Percentiles rank a stretch among this genome's conserved stretches.
Evolutionary conservation across 495 filamentous ascomycete genomes (phyloP).

Genomic region (Oleoguttula mirabilis): DNA sequence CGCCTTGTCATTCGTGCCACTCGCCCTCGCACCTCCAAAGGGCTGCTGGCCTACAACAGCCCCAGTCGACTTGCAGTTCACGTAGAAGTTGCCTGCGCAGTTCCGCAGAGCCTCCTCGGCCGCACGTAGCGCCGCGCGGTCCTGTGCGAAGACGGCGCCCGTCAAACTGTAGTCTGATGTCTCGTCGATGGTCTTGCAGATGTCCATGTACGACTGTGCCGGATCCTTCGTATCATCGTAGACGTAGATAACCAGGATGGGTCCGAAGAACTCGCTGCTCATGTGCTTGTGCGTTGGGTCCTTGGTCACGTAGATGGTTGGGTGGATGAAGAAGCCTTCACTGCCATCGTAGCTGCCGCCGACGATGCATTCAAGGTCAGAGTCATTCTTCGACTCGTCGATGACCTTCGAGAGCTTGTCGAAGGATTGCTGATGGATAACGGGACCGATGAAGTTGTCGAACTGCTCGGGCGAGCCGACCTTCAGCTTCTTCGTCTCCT

Average conservation of each 20-base stretch:
- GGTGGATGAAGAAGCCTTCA: slow-evolving; percentile 55
- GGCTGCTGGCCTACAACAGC: slow-evolving; percentile 35
- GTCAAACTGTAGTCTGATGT: slow-evolving; percentile 32
- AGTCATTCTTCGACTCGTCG: slow-evolving; percentile 50
- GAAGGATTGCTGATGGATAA: slow-evolving; percentile 33
- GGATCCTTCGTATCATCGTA: slow-evolving; percentile 41
- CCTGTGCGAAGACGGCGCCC: slow-evolving; percentile 32
- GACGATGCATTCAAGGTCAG: slow-evolving; percentile 46
- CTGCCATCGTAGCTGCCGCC: slow-evolving; percentile 49
- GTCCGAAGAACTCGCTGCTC: slow-evolving; percentile 52
- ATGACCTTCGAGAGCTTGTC: slow-evolving; percentile 35
- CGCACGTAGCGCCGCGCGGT: slow-evolving; percentile 26
- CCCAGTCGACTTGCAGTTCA: slow-evolving; percentile 34
- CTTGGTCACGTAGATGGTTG: slow-evolving; percentile 53
- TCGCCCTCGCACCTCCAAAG: slow-evolving; percentile 32
- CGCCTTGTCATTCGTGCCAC: slow-evolving; percentile 35
- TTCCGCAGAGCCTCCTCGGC: slow-evolving; percentile 32
- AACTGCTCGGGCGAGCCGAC: slow-evolving; percentile 29
- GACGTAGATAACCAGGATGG: slow-evolving; percentile 46
- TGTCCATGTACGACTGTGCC: slow-evolving; percentile 20
- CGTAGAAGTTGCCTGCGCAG: slow-evolving; percentile 33
- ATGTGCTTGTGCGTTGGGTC: slow-evolving; percentile 53
- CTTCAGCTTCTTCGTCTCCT: slow-evolving; percentile 29
- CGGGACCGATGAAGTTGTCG: slow-evolving; percentile 33
- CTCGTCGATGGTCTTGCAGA: slow-evolving; percentile 28